These are phyloP conservation scores for Zymoseptoria ardabiliae DNA, from an alignment of 2,329 filamentous ascomycete genomes.

Conservation along the genomic window DNA sequence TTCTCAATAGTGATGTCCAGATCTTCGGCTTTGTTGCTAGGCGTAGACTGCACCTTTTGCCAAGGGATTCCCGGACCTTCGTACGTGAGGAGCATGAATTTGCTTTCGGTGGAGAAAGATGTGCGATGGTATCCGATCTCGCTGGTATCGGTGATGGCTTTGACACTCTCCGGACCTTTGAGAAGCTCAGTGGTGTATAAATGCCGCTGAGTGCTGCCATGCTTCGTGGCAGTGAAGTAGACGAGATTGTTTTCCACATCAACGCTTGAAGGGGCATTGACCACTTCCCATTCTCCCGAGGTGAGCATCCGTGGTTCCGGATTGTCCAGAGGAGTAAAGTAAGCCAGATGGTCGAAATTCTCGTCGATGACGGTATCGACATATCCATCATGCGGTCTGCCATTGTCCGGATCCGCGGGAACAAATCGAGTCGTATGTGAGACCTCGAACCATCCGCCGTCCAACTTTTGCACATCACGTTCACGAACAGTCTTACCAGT, in stretches of 20 bases:
- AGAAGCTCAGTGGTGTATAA: slow-evolving; percentile 84
- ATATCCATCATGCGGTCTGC: slow-evolving; percentile 71
- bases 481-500: slow-evolving; percentile 72
- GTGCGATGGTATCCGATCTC: slow-evolving; percentile 71
- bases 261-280: slow-evolving; percentile 72
- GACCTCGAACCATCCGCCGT: slow-evolving; percentile 96
- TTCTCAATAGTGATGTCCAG: slow-evolving; percentile 60
- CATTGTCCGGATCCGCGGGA: slow-evolving; percentile 70
- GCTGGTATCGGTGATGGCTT: slow-evolving; percentile 64
- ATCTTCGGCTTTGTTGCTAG: slow-evolving; percentile 46
- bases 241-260: slow-evolving; percentile 80
- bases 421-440: slow-evolving; percentile 79
- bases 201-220: slow-evolving; percentile 82
- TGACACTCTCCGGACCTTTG: slow-evolving; percentile 55
- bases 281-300: slow-evolving; percentile 86
- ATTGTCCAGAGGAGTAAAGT: slow-evolving; percentile 83
- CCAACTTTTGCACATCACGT: slow-evolving; percentile 72
- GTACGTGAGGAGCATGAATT: slow-evolving; percentile 80
- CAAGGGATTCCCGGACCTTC: slow-evolving; percentile 78
- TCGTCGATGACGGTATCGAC: slow-evolving; percentile 84
- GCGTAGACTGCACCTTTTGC: slow-evolving; percentile 84
- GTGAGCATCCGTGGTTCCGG: slow-evolving; percentile 79
- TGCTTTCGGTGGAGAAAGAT: slow-evolving; percentile 75
- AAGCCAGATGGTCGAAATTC: slow-evolving; percentile 83
- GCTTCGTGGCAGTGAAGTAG: slow-evolving; percentile 83